Conservation (phyloP, 805 yeast species). For the Candida xyloterini region DNA sequence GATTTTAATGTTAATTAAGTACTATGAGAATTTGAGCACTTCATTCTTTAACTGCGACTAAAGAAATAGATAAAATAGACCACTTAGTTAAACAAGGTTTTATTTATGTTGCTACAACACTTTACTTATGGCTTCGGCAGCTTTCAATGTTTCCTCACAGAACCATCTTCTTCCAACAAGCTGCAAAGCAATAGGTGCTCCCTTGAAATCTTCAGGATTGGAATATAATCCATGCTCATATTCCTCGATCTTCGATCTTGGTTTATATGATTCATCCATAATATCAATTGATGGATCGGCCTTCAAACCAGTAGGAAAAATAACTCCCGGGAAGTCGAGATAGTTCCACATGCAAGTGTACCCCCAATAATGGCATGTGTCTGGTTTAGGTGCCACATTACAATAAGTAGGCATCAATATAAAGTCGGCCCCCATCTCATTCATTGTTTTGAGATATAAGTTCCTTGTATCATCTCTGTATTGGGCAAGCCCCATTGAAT, state of each 20-base stretch:
- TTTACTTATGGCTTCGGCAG: slow-evolving; percentile 38
- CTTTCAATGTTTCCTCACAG: slow-evolving; percentile 48
- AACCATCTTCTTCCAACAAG: slow-evolving; percentile 48
- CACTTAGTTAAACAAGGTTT: too few relatives aligned
- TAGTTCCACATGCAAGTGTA: slow-evolving; percentile 69
- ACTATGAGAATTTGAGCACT: too few relatives aligned
- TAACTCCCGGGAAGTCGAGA: slow-evolving; percentile 61
- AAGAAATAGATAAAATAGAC: too few relatives aligned
- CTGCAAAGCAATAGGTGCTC: slow-evolving; percentile 50
- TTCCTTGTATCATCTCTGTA: slow-evolving; percentile 52
- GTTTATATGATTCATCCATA: slow-evolving; percentile 14
- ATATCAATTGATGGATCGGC: slow-evolving; percentile 37
- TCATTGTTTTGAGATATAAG: slow-evolving; percentile 47
- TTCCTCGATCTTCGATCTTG: slow-evolving; percentile 27
- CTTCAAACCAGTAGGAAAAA: slow-evolving; percentile 55
- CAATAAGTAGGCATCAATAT: slow-evolving; percentile 61
- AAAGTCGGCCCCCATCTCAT: slow-evolving; percentile 52
- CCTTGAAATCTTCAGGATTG: slow-evolving; percentile 33
- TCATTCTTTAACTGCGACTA: too few relatives aligned
- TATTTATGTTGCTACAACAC: too few relatives aligned
- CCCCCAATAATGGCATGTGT: slow-evolving; percentile 64
- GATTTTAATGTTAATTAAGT: too few relatives aligned
- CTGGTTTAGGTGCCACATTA: slow-evolving; percentile 64
- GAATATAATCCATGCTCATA: slow-evolving; percentile 33
- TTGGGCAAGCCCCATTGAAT: slow-evolving; percentile 44